These are phyloP conservation scores for Hemisphaericaspora xylofermentans DNA, from an alignment of 1,139 yeast genomes.

Conservation along the genomic window DNA sequence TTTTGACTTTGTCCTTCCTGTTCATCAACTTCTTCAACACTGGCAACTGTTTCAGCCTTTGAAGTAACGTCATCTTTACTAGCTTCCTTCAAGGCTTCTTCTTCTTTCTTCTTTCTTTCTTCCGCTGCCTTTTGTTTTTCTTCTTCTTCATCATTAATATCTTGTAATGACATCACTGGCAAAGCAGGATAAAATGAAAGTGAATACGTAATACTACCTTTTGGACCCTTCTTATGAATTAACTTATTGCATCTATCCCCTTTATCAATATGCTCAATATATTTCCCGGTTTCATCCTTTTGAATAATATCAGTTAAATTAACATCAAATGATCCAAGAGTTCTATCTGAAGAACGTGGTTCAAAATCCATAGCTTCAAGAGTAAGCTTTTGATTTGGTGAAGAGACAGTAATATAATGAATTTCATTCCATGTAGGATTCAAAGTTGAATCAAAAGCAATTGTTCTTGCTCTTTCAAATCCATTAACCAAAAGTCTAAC, in stretches of 20 bases:
- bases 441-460: conserved; percentile 62
- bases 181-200: conserved; percentile 80
- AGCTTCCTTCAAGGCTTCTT: conserved; percentile 24
- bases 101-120: conserved; percentile 32
- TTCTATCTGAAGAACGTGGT: conserved; percentile 70
- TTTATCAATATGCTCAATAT: conserved; percentile 57
- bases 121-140: conserved; percentile 28
- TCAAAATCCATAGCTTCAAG: conserved; percentile 93
- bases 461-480: conserved; percentile 73
- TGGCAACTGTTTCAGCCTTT: background rate
- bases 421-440: conserved; percentile 87
- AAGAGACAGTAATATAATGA: conserved; percentile 75
- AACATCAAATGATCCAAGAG: conserved; percentile 79
- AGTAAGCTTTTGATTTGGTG: conserved; percentile 76
- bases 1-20: conserved; percentile 41
- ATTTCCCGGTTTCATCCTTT: conserved; percentile 65
- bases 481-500: conserved; percentile 78
- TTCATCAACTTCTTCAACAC: conserved; percentile 28
- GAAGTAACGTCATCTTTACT: conserved; percentile 11
- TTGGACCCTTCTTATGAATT: conserved; percentile 71
- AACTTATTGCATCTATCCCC: conserved; percentile 60
- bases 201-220: conserved; percentile 73
- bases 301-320: conserved; percentile 65
- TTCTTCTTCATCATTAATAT: conserved; percentile 55
- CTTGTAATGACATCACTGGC: conserved; percentile 76